Base-by-base conservation (phyloP, 495 filamentous ascomycete genomes). In the Pyrenopolyporus hunteri region DNA sequence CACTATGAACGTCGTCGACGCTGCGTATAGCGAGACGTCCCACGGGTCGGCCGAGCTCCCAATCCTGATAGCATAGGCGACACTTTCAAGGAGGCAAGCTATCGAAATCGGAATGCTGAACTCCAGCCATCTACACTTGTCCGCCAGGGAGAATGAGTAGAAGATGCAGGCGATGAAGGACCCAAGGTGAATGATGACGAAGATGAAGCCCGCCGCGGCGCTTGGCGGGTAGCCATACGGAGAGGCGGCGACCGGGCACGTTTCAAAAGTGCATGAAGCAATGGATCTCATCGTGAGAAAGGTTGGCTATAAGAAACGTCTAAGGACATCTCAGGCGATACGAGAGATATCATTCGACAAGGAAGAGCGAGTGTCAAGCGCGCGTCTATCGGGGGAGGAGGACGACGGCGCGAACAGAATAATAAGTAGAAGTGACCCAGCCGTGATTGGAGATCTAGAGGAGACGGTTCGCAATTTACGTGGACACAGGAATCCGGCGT, bases 151-250 rank as follows among this genome's bases (percentile, higher is more conserved):
- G 25, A 57, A 57, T 16, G 58, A 43, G 52, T 62, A 62, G 10
- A 60, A 20, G 31, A 57, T 7, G 10, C 57, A 66, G 17, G 57
- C 57, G 16, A 62, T 3, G 11, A 66, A 40, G 28, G 63, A 48
- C 8, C 51, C 57, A 10, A 57, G 32, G 45, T 61, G 53, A 44
- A 66, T 66, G 28, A 54, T 31, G 13, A 62, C 26, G 48, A 66
- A 66, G 26, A 66, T 52, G 23, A 23, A 42, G 9, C 48, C 43
- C n/a, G 57, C 63, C 29, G 53, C 52, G 3, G 58, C 39, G 16
- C 63, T 66, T 13, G 63, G 63, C 29, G 57, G 63, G 39, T 66
- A 66, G 20, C 63, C 63, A 20, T 66, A 66, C 0, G 63, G 58
- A 7, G 57, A 62, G 11, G 45, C 46, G 14, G 63, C 39, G 13